A percentile compares a stretch with the other conserved stretches of the same genome.
Conservation (phyloP, 768 basidiomycete species). For the Bullera alba region DNA sequence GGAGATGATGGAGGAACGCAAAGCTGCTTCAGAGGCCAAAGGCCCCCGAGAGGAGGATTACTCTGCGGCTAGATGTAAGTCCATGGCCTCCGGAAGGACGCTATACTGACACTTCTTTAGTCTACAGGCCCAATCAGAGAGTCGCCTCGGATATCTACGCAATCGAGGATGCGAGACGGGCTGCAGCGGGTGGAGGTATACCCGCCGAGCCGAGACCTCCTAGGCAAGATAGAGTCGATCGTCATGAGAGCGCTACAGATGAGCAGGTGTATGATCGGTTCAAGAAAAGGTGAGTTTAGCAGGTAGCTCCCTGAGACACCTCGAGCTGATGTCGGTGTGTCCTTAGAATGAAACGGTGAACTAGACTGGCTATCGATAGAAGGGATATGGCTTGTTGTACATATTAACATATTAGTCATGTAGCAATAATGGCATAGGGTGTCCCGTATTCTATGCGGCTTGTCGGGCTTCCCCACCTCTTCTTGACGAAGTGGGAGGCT, state of each 20-base stretch:
- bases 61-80: slow-evolving; percentile 77
- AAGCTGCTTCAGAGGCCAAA: slow-evolving; percentile 49
- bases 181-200: slow-evolving; percentile 76
- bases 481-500: background rate
- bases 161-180: slow-evolving; percentile 77
- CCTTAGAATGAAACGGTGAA: too few relatives aligned
- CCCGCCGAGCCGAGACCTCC: slow-evolving; percentile 49
- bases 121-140: slow-evolving; percentile 59
- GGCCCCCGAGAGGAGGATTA: slow-evolving; percentile 64
- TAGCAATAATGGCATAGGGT: background rate
- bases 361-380: too few relatives aligned
- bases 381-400: too few relatives aligned
- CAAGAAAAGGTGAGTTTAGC: slow-evolving; percentile 72
- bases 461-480: background rate
- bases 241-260: slow-evolving; percentile 75
- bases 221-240: slow-evolving; percentile 48
- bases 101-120: background rate
- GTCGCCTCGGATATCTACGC: slow-evolving; percentile 80
- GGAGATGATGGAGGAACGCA: slow-evolving; percentile 58
- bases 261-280: slow-evolving; percentile 86
- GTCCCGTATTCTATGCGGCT: background rate
- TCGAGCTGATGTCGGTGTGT: too few relatives aligned
- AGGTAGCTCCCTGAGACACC: too few relatives aligned
- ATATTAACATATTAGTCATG: background rate
- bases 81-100: background rate